Percentiles rank a stretch among this genome's conserved stretches.
Evolutionary conservation across 225 moss, liverwort and hornwort genomes (phyloP).

Genomic region (Marchantia paleacea): DNA sequence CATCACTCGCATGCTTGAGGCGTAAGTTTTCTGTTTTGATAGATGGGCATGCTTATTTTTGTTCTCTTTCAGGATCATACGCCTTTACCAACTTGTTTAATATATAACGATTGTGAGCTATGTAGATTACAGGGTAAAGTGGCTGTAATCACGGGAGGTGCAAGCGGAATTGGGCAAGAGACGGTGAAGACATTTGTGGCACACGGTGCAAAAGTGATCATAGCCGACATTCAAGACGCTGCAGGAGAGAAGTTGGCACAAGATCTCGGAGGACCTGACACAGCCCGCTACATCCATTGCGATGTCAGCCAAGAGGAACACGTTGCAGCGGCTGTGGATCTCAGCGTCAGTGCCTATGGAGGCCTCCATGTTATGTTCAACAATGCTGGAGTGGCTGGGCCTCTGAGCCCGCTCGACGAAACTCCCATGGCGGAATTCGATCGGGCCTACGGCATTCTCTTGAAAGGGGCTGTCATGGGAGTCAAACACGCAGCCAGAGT

Average conservation of each 20-base stretch:
- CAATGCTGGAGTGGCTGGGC: conserved; percentile 43
- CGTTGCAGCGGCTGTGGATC: conserved; percentile 35
- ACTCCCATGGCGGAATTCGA: conserved; percentile 31
- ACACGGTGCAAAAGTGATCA: conserved; percentile 42
- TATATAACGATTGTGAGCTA: not conserved
- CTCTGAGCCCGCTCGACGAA: conserved; percentile 20
- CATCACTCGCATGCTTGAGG: too few species aligned
- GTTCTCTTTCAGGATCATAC: too few species aligned
- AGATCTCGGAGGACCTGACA: conserved; percentile 26
- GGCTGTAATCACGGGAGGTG: conserved; percentile 36
- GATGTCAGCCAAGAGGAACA: conserved; percentile 44
- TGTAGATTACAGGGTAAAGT: conserved; percentile 37
- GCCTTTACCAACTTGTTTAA: too few species aligned
- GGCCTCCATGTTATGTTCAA: conserved; percentile 46
- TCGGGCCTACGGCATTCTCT: conserved; percentile 18
- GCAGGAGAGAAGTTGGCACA: conserved; percentile 33
- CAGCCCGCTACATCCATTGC: conserved; percentile 41
- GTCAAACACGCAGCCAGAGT: conserved; percentile 43
- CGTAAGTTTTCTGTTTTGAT: too few species aligned
- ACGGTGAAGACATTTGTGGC: conserved; percentile 36
- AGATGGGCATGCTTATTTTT: too few species aligned
- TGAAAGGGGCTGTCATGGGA: conserved; percentile 32
- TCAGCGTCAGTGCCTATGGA: conserved; percentile 30
- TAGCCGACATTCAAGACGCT: conserved; percentile 44
- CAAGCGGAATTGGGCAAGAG: conserved; percentile 44